A percentile compares a stretch with the other conserved stretches of the same genome.
These are phyloP conservation scores for Pseudocercospora vitis DNA, from an alignment of 2,329 filamentous ascomycete species.

Conservation along the genomic window DNA sequence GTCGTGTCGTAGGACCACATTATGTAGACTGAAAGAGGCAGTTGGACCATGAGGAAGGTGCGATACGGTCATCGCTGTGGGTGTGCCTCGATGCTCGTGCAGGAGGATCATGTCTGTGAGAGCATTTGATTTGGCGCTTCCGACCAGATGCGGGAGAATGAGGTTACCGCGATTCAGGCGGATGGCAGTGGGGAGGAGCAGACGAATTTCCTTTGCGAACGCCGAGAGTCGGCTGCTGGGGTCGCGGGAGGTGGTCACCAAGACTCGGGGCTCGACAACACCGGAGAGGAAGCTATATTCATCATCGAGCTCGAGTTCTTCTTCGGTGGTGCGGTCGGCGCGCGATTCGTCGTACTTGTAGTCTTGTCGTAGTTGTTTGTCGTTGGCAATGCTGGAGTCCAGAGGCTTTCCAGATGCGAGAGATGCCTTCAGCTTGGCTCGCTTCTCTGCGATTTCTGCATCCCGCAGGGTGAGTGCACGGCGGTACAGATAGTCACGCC, in stretches of 20 bases:
- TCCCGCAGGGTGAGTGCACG: conserved; percentile 83
- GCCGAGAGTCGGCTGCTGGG: conserved; percentile 81
- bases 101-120: conserved; percentile 83
- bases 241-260: conserved; percentile 88
- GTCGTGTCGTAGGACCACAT: conserved; percentile 88
- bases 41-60: conserved; percentile 89
- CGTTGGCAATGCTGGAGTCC: conserved; percentile 78
- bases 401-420: conserved; percentile 86
- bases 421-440: conserved; percentile 80
- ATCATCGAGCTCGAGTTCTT: conserved; percentile 75
- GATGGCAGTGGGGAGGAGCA: conserved; percentile 81
- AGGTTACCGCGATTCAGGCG: conserved; percentile 89
- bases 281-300: conserved; percentile 92
- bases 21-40: conserved; percentile 83
- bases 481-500: conserved; percentile 86
- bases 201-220: conserved; percentile 87
- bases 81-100: conserved; percentile 89
- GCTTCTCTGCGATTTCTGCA: conserved; percentile 88
- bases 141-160: conserved; percentile 80
- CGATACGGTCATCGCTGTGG: conserved; percentile 82
- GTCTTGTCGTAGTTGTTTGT: conserved; percentile 79
- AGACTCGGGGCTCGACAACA: conserved; percentile 80
- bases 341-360: conserved; percentile 91
- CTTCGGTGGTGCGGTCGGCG: conserved; percentile 64
- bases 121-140: conserved; percentile 75